Conservation (phyloP, 2,329 filamentous ascomycete genomes). For the Cercospora canescens region DNA sequence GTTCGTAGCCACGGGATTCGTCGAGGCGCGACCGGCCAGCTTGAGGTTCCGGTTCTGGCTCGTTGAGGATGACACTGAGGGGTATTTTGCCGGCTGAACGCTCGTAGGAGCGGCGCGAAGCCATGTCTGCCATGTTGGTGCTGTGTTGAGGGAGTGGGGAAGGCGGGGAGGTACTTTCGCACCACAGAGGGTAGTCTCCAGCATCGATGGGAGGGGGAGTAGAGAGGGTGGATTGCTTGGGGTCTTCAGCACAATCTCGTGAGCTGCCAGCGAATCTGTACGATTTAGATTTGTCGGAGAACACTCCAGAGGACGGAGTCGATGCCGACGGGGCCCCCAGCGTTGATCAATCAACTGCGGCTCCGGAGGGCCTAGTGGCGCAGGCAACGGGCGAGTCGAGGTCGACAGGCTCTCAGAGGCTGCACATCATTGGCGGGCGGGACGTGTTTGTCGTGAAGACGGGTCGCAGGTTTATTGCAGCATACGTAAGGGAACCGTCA, state of each 20-base stretch:
- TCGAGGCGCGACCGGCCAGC: not conserved
- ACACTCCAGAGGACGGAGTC: not conserved
- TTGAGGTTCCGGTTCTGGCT: not conserved
- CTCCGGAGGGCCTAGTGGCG: not conserved
- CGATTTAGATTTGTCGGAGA: not conserved
- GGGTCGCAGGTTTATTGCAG: not conserved
- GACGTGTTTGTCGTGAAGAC: not conserved
- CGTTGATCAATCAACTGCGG: not conserved
- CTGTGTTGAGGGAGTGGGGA: not conserved
- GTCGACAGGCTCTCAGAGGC: not conserved
- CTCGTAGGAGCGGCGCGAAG: slow-evolving; percentile 7
- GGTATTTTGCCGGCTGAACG: slow-evolving; percentile 17
- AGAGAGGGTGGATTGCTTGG: not conserved
- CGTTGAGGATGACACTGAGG: slow-evolving; percentile 15
- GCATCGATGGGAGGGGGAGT: not conserved
- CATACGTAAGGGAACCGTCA: not conserved
- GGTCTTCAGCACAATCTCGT: not conserved
- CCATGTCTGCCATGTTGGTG: slow-evolving; percentile 3
- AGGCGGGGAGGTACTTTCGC: not conserved
- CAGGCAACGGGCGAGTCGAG: not conserved
- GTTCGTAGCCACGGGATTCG: not conserved
- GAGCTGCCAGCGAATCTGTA: not conserved
- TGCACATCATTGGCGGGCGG: not conserved
- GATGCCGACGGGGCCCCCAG: not conserved
- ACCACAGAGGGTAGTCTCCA: not conserved